Conservation (phyloP, 2,329 filamentous ascomycete genomes). For the Neoarthrinium moseri region DNA sequence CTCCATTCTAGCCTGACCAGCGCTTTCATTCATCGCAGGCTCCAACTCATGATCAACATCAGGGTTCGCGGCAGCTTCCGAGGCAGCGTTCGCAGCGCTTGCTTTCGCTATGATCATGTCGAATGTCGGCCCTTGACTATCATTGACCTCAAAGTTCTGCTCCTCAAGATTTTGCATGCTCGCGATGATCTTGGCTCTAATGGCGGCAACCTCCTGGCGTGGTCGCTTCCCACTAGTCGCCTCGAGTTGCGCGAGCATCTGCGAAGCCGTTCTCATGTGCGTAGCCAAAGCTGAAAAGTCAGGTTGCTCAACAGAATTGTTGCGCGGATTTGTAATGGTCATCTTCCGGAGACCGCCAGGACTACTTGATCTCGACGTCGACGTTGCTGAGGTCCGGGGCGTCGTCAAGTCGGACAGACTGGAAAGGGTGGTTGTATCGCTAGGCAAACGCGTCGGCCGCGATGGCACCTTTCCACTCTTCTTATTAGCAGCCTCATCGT, state of each 20-base stretch:
- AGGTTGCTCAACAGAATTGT: conserved; percentile 63
- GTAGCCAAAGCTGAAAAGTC: conserved; percentile 82
- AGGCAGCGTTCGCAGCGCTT: conserved; percentile 44
- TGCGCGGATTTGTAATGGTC: conserved; percentile 56
- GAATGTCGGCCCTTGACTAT: conserved; percentile 71
- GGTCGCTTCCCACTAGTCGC: conserved; percentile 78
- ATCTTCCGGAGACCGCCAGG: conserved; percentile 60
- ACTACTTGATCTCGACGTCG: conserved; percentile 66
- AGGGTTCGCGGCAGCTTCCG: conserved; percentile 33
- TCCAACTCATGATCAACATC: conserved; percentile 39
- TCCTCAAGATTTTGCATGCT: conserved; percentile 88
- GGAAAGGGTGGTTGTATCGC: conserved; percentile 33
- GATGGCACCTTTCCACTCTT: conserved; percentile 24
- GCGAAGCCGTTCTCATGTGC: conserved; percentile 83
- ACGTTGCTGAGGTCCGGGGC: conserved; percentile 68
- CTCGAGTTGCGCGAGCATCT: conserved; percentile 83
- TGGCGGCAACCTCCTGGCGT: conserved; percentile 77
- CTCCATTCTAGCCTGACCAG: conserved; percentile 81
- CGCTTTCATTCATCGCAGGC: conserved; percentile 61
- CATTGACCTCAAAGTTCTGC: conserved; percentile 77
- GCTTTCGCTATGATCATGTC: conserved; percentile 79
- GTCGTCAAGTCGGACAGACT: conserved; percentile 61
- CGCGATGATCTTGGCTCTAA: conserved; percentile 82
- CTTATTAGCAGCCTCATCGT: conserved; percentile 42
- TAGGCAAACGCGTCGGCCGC: conserved; percentile 21